Conservation (phyloP, 2,329 filamentous ascomycete genomes). For the Calonectria montana region DNA sequence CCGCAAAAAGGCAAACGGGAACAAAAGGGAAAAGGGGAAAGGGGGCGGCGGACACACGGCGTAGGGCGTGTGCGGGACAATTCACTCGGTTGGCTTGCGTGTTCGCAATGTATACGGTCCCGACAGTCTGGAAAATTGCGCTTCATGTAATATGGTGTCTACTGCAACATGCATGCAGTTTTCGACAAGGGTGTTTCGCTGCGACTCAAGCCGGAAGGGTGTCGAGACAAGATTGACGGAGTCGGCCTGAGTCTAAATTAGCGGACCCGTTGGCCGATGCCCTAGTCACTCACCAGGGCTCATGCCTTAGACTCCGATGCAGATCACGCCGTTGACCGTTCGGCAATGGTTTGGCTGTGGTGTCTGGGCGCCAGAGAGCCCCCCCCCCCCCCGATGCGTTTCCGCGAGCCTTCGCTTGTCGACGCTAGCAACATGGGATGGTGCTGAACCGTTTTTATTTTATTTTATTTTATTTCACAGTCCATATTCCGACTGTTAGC, state of each 20-base stretch:
- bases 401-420: constrained; percentile 7
- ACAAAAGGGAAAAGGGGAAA: not conserved
- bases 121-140: constrained; percentile 52
- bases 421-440: constrained; percentile 1
- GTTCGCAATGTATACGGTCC: constrained; percentile 42
- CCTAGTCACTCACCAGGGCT: constrained; percentile 39
- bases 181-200: constrained; percentile 31
- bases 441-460: not conserved
- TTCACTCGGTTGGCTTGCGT: constrained; percentile 38
- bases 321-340: constrained; percentile 47
- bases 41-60: constrained; percentile 20
- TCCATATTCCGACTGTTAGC: not conserved
- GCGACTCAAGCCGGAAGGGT: constrained; percentile 30
- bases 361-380: constrained; percentile 24
- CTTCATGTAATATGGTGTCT: constrained; percentile 44
- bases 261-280: constrained; percentile 34
- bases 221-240: constrained; percentile 40
- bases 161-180: constrained; percentile 40
- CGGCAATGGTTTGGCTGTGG: constrained; percentile 36
- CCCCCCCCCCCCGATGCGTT: constrained; percentile 20
- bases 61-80: constrained; percentile 30
- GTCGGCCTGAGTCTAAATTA: constrained; percentile 39
- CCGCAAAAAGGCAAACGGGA: not conserved
- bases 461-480: not conserved
- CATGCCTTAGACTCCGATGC: constrained; percentile 43